These are phyloP conservation scores for Monosporascus sp. DNA, from an alignment of 2,329 filamentous ascomycete species.

Conservation along the genomic window DNA sequence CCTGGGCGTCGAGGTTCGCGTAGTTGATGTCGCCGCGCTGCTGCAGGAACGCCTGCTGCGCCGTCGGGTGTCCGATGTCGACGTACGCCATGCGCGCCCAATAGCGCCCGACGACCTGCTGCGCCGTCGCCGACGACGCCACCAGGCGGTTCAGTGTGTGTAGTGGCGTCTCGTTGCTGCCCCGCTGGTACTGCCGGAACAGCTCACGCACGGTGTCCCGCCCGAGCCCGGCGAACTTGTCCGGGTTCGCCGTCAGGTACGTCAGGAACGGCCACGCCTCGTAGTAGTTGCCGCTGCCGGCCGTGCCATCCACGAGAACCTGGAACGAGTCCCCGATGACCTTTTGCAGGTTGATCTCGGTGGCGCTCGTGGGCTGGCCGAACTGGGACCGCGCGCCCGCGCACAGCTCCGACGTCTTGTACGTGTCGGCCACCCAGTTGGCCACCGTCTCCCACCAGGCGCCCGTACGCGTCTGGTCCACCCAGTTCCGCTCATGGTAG, in stretches of 20 bases:
- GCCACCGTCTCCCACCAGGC: conserved; percentile 48
- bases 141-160: conserved; percentile 37
- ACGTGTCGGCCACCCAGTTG: conserved; percentile 44
- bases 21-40: conserved; percentile 34
- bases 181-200: conserved; percentile 35
- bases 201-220: conserved; percentile 35
- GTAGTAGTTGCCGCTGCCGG: conserved; percentile 40
- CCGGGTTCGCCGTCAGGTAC: conserved; percentile 43
- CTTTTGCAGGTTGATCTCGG: conserved; percentile 37
- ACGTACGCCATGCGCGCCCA: conserved; percentile 49
- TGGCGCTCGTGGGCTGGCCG: conserved; percentile 27
- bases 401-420: conserved; percentile 39
- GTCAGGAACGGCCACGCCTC: conserved; percentile 45
- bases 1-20: conserved; percentile 33
- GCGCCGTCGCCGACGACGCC: conserved; percentile 24
- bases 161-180: conserved; percentile 45
- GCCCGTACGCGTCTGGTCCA: conserved; percentile 38
- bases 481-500: conserved; percentile 38
- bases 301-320: conserved; percentile 41
- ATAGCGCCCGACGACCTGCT: conserved; percentile 39
- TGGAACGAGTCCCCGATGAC: conserved; percentile 42
- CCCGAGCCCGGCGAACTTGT: conserved; percentile 35
- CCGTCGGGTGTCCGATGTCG: conserved; percentile 40
- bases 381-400: conserved; percentile 30
- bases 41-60: conserved; percentile 30